Evolutionary conservation across 2,329 filamentous ascomycete species (phyloP), one percentile per base, ranked within the genome.

Genomic region (Fusarium praegraminearum): DNA sequence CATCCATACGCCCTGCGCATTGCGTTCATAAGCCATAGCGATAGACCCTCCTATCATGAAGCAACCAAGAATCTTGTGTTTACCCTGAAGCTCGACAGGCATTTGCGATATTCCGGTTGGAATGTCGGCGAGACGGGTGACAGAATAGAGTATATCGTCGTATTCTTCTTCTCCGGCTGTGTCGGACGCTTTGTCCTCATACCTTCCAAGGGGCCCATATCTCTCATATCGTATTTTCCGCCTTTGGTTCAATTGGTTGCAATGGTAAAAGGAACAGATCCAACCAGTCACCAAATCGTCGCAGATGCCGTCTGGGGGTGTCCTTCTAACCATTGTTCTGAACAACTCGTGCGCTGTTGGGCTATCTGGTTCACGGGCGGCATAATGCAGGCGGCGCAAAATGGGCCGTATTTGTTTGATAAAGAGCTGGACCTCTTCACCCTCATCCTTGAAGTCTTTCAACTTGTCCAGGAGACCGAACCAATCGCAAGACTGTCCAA

Each of bases 1-100:
- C 12, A 5, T 3, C 5, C n/a, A 7, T 0, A 6, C 5, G 1
- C 2, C 7, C 18, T 15, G 8, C 5, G 18, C 15, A 9, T 16
- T 10, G 9, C 5, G 16, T 7, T 20, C 30, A n/a, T 5, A 28
- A 5, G 7, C 2, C 1, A 13, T 40, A 9, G 0, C 18, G 11
- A 46, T 9, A 15, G 43, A 46, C 2, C 54, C 54, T 9, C 33
- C 54, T 20, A 41, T 16, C 12, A 57, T 50, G 1, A 20, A 20
- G 13, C 44, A 33, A 16, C 26, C 11, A 3, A 16, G 2, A 2
- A 10, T 4, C 1, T 10, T 22, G 3, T 28, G 20, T 2, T n/a
- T 2, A 3, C 32, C 13, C 5, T 9, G n/a, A 2, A 41, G 2
- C 3, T 5, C 22, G 5, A 49, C 18, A 13, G 33, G 35, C 16